Percentiles rank a stretch among this genome's conserved stretches.
These are phyloP conservation scores for Malus fusca DNA, from an alignment of 306 rosid species.

Conservation along the genomic window DNA sequence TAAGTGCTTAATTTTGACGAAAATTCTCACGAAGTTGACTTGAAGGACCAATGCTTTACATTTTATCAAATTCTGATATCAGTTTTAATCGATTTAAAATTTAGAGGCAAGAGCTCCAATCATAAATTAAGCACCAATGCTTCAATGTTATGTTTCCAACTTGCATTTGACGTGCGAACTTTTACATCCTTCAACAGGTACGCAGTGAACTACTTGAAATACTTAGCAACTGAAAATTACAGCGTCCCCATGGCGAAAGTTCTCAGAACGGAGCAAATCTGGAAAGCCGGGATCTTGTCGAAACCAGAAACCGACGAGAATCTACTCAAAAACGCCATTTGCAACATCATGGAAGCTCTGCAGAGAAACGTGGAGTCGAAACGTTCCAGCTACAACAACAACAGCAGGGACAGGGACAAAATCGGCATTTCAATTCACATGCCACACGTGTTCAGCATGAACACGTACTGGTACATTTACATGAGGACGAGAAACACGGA, in stretches of 20 bases:
- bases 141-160: neutral
- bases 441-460: conserved; percentile 52
- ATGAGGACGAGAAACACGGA: conserved; percentile 78
- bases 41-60: too few species aligned
- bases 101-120: too few species aligned
- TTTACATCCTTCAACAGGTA: conserved; percentile 1
- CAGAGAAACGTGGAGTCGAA: conserved; percentile 69
- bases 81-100: too few species aligned
- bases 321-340: conserved; percentile 45
- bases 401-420: conserved; percentile 50
- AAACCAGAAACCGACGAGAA: conserved; percentile 35
- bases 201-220: conserved; percentile 70
- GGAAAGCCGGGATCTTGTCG: conserved; percentile 49
- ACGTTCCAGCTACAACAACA: conserved; percentile 21
- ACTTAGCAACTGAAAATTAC: conserved; percentile 51
- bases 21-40: too few species aligned
- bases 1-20: too few species aligned
- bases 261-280: conserved; percentile 58
- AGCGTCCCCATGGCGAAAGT: conserved; percentile 52
- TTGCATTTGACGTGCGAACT: too few species aligned
- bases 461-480: conserved; percentile 86
- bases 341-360: conserved; percentile 71
- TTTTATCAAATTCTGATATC: too few species aligned
- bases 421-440: conserved; percentile 7
- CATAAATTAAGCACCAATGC: neutral